Percentiles rank a stretch among this genome's conserved stretches.
These are phyloP conservation scores for Dendrobium chrysotoxum DNA, from an alignment of 106 monocot species.

Conservation along the genomic window DNA sequence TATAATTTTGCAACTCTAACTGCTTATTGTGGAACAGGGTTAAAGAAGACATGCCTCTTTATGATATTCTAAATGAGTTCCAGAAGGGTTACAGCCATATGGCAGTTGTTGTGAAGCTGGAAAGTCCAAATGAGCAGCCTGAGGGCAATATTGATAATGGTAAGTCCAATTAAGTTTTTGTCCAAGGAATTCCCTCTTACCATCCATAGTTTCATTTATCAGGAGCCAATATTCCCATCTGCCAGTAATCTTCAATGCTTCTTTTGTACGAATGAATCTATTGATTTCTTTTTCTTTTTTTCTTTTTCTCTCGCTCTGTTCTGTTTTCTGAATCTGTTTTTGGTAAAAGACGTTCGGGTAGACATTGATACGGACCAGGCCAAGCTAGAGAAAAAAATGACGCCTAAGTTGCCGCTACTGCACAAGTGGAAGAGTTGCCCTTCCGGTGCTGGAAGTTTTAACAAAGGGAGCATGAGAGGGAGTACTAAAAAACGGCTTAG, in stretches of 20 bases:
- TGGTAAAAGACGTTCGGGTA: constrained; percentile 26
- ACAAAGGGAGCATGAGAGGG: constrained; percentile 25
- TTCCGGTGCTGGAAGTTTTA: constrained; percentile 9
- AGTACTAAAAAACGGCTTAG: constrained; percentile 45
- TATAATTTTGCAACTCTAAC: not conserved
- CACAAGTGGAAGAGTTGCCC: constrained; percentile 63
- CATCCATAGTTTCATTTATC: too few species aligned
- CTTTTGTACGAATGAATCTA: not conserved
- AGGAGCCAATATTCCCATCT: not conserved
- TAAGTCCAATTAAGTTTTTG: constrained; percentile 16
- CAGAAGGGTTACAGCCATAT: constrained; percentile 99
- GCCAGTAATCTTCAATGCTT: not conserved
- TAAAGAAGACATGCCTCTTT: constrained; percentile 82
- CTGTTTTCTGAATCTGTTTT: not conserved
- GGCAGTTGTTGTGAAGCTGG: constrained; percentile 70
- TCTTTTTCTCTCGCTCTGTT: not conserved
- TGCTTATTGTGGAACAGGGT: constrained; percentile 35
- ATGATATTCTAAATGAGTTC: constrained; percentile 96
- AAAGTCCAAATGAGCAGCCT: constrained; percentile 9
- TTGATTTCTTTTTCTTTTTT: not conserved
- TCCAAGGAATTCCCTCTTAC: too few species aligned
- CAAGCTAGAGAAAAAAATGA: constrained; percentile 26
- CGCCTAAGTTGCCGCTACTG: constrained; percentile 10
- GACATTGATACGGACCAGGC: constrained; percentile 52
- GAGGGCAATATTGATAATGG: constrained; percentile 21